phyloP scores from a whole-genome alignment of 805 yeast species.

The Pichia pseudocactophila region DNA sequence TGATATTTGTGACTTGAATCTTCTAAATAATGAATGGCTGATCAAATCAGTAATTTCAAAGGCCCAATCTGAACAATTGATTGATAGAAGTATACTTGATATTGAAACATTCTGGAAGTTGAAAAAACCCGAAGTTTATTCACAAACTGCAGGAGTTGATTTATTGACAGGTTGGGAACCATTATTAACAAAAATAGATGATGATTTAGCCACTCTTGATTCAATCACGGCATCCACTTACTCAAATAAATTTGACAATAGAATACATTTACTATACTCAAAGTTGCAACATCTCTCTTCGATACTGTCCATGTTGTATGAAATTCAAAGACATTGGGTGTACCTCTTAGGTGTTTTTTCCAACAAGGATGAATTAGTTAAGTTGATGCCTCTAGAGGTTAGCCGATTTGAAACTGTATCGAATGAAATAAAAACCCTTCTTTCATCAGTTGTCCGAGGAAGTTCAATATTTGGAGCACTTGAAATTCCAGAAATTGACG shows the following conservation, averaged over 20 bases:
- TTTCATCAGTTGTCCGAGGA: slow-evolving; percentile 41
- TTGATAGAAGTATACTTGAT: slow-evolving; percentile 46
- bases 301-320: slow-evolving; percentile 65
- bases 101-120: slow-evolving; percentile 51
- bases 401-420: slow-evolving; percentile 56
- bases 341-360: slow-evolving; percentile 76
- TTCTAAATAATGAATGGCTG: slow-evolving; percentile 34
- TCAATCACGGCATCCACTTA: slow-evolving; percentile 68
- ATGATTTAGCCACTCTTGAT: slow-evolving; percentile 50
- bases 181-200: slow-evolving; percentile 48
- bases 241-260: slow-evolving; percentile 51
- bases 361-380: slow-evolving; percentile 45
- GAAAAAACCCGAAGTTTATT: slow-evolving; percentile 42
- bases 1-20: slow-evolving; percentile 52
- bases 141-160: slow-evolving; percentile 41
- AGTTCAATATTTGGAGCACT: slow-evolving; percentile 48
- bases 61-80: slow-evolving; percentile 64
- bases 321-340: slow-evolving; percentile 82
- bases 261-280: slow-evolving; percentile 44
- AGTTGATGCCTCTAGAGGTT: slow-evolving; percentile 61
- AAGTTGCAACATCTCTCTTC: slow-evolving; percentile 42
- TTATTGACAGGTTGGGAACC: slow-evolving; percentile 62
- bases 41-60: slow-evolving; percentile 44
- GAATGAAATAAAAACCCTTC: slow-evolving; percentile 46
- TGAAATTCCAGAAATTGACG: slow-evolving; percentile 39